Evolutionary conservation across 1,284 basidiomycete species (phyloP), one percentile per base, ranked within the genome.

Genomic region (Phellinidium pouzarii): DNA sequence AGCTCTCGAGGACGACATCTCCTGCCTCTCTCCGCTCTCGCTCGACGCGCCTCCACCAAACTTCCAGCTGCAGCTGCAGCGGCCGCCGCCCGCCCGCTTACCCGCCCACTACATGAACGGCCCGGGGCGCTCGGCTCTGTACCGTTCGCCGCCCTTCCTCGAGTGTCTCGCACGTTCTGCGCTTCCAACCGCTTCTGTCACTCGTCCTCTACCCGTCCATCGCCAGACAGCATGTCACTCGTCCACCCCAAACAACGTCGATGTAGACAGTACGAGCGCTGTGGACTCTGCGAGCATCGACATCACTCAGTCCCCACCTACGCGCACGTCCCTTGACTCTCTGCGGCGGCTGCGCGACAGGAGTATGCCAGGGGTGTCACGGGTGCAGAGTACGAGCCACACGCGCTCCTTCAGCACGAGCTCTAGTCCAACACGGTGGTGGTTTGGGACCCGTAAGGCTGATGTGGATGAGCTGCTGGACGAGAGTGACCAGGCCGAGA

Each of bases 131-230:
- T 11, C 49, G 22, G 23, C 43, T 3, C 36, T 55, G n/a, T 49
- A 40, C n/a, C 56, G 59, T 51, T 58, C 77, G 1, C 82, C 83
- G 3, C 74, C 78, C 38, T 76, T 82, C 56, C 69, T 87, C 56
- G 77, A 79, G 58, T 73, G 66, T 59, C 76, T 87, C 44, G 74
- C 82, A 6, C 76, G 82, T 45, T 72, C 78, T 1, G 80, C 84
- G 0, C 72, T 85, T 37, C 84, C 87, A 17, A 83, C 79, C 14
- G 70, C 83, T 1, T 80, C 80, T 1, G 65, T 87, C 6, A 71
- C 75, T 0, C 19, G 60, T 65, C 1, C 60, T 60, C 20, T 43
- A 48, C 41, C 40, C 31, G 37, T 52, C 25, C 48, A 59, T 55
- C 56, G 63, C 6, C 63, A 68, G 44, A 59, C 66, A 4, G 74